Conservation (phyloP, 352 stramenopile species). For the Phytophthora pini region DNA sequence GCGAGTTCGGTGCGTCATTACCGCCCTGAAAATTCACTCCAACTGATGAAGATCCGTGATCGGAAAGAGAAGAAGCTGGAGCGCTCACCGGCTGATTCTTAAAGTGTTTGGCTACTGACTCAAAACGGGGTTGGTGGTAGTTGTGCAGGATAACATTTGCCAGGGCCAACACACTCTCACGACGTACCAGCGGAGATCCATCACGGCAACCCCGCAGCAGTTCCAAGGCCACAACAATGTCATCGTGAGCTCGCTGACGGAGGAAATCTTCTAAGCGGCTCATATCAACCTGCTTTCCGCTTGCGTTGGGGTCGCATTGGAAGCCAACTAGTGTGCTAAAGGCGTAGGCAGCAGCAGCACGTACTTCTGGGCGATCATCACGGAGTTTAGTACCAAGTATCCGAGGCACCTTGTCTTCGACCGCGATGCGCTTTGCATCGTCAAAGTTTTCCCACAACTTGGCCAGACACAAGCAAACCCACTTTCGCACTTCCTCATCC, state of each 20-base stretch:
- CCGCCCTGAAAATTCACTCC: constrained; percentile 13
- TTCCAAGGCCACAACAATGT: constrained; percentile 77
- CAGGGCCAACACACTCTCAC: constrained; percentile 84
- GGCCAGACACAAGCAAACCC: constrained; percentile 92
- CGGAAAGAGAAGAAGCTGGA: constrained; percentile 3
- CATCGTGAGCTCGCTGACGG: constrained; percentile 59
- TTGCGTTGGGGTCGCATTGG: constrained; percentile 64
- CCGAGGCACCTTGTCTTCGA: constrained; percentile 88
- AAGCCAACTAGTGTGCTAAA: constrained; percentile 92
- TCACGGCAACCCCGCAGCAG: constrained; percentile 75
- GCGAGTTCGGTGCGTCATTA: constrained; percentile 15
- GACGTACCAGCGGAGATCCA: constrained; percentile 83
- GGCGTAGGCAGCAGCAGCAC: constrained; percentile 93
- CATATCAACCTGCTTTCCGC: constrained; percentile 54
- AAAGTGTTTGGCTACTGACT: constrained; percentile 82
- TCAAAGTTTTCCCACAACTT: constrained; percentile 96
- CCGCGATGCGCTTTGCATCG: constrained; percentile 84
- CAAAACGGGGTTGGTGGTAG: constrained; percentile 86
- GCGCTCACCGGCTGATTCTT: constrained; percentile 55
- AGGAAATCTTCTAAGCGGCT: constrained; percentile 70
- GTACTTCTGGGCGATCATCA: constrained; percentile 91
- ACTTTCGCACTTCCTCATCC: constrained; percentile 80
- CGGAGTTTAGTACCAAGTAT: constrained; percentile 82
- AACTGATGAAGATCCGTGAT: constrained; percentile 7
- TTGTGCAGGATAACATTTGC: constrained; percentile 89